Evolutionary conservation across 2,329 filamentous ascomycete genomes (phyloP), one percentile per base, ranked within the genome.

Genomic region (Aspergillus glaucus): DNA sequence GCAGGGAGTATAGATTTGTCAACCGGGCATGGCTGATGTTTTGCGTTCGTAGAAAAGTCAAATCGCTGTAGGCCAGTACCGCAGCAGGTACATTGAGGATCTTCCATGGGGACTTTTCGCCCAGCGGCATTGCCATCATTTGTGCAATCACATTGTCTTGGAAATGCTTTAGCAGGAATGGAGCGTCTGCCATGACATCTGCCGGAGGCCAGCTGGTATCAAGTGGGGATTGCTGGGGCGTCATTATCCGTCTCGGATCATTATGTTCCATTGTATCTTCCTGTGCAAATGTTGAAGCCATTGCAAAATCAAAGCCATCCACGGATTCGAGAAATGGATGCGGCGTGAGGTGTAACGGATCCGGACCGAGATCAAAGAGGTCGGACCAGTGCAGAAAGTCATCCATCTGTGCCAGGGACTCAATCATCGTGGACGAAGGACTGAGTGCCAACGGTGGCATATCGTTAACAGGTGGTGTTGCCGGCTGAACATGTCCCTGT

Each of bases 311-410:
- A 44, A 50, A 36, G 8, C n/a, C 9, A 17, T 43, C 22, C 0
- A 37, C 44, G n/a, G 46, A 14, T 12, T 54, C 46, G 22, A 56
- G 45, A 6, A 51, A 49, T 1, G 51, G 52, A 17, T 57, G 50
- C 14, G 50, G 47, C 14, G 51, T 48, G 10, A 55, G 44, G 4
- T 53, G 53, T 7, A 53, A 44, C 37, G 58, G 49, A 2, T 62
- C 59, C n/a, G 57, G 58, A 5, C 57, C 57, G 15, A 66, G 55
- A 22, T 62, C 62, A 6, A 67, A 55, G 0, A 67, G 47, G 43
- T 67, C 64, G 1, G 65, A 62, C 64, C 64, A 67, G 26, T 64
- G 63, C 3, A 66, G 45, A 14, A 63, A 62, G 43, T 64, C 64
- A 19, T 64, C 58, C 40, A 65, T 57, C 17, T 57, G 47, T 1